Evolutionary conservation across 2,329 filamentous ascomycete genomes (phyloP).

Genomic region (Neophaeococcomyces aloes): DNA sequence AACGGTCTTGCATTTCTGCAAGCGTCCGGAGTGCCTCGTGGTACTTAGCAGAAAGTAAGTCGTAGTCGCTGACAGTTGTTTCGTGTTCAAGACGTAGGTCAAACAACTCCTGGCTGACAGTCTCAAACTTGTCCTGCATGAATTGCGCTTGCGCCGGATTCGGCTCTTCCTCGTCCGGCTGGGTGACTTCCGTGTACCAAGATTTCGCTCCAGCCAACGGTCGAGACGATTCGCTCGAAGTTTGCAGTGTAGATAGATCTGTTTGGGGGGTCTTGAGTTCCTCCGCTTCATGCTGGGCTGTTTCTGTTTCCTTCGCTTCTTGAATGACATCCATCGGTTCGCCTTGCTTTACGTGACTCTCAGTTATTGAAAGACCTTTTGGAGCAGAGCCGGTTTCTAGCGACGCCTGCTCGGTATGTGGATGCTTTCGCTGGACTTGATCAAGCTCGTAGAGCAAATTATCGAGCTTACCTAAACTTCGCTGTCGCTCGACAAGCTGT

Average conservation of each 20-base stretch:
- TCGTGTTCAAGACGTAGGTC: slow-evolving; percentile 88
- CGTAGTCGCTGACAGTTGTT: slow-evolving; percentile 66
- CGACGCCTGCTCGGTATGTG: not conserved
- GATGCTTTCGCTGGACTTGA: slow-evolving; percentile 53
- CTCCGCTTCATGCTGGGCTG: slow-evolving; percentile 19
- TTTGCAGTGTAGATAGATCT: slow-evolving; percentile 23
- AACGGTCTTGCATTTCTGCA: slow-evolving; percentile 71
- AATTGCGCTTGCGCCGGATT: slow-evolving; percentile 74
- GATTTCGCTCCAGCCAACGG: too few relatives aligned
- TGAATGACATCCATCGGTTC: slow-evolving; percentile 33
- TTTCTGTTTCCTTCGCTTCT: slow-evolving; percentile 35
- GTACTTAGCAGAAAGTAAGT: slow-evolving; percentile 76
- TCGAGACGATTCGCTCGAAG: slow-evolving; percentile 27
- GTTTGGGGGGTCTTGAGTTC: slow-evolving; percentile 30
- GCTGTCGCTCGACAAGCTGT: slow-evolving; percentile 87
- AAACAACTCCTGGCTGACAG: slow-evolving; percentile 80
- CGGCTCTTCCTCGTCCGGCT: slow-evolving; percentile 42
- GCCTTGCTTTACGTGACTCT: slow-evolving; percentile 19
- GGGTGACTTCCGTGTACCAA: not conserved
- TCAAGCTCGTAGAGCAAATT: slow-evolving; percentile 86
- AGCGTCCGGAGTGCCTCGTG: slow-evolving; percentile 75
- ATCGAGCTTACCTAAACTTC: slow-evolving; percentile 89
- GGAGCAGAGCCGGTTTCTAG: too few relatives aligned
- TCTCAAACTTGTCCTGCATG: slow-evolving; percentile 85
- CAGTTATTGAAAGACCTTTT: slow-evolving; percentile 13